Conservation (phyloP, 2,329 filamentous ascomycete genomes). For the Teratosphaeria pseudoeucalypti region DNA sequence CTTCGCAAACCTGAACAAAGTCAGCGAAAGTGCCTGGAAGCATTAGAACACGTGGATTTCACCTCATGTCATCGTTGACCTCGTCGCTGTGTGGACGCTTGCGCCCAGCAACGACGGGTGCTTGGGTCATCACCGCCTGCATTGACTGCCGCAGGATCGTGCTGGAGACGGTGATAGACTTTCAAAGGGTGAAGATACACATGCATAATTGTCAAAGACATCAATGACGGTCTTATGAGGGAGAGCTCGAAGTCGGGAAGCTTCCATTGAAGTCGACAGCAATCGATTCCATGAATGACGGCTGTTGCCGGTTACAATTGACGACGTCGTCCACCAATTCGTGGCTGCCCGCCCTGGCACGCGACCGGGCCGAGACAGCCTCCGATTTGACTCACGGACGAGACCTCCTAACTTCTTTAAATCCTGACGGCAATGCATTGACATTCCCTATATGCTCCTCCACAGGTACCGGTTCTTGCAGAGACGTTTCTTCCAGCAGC, state of each 20-base stretch:
- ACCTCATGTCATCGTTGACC: not conserved
- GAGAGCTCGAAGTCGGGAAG: not conserved
- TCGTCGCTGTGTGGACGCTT: not conserved
- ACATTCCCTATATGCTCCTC: not conserved
- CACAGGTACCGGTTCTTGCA: not conserved
- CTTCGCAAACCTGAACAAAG: constrained; percentile 57
- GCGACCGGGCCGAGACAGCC: not conserved
- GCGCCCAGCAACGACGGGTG: not conserved
- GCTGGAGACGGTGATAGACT: not conserved
- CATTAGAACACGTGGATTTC: not conserved
- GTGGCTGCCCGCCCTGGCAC: too few relatives aligned
- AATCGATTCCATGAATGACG: too few relatives aligned
- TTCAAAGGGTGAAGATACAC: not conserved
- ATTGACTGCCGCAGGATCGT: not conserved
- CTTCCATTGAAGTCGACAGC: not conserved
- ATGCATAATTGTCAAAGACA: not conserved
- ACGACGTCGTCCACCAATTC: not conserved
- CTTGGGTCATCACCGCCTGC: not conserved
- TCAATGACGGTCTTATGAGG: not conserved
- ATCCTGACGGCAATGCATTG: not conserved
- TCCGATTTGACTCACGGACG: not conserved
- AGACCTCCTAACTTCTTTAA: not conserved
- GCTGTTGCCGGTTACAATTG: not conserved
- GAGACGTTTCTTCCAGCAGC: constrained; percentile 22
- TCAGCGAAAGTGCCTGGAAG: not conserved